A percentile compares a stretch with the other conserved stretches of the same genome.
Conservation (phyloP, 2,329 filamentous ascomycete genomes). For the Phialophora tarda region DNA sequence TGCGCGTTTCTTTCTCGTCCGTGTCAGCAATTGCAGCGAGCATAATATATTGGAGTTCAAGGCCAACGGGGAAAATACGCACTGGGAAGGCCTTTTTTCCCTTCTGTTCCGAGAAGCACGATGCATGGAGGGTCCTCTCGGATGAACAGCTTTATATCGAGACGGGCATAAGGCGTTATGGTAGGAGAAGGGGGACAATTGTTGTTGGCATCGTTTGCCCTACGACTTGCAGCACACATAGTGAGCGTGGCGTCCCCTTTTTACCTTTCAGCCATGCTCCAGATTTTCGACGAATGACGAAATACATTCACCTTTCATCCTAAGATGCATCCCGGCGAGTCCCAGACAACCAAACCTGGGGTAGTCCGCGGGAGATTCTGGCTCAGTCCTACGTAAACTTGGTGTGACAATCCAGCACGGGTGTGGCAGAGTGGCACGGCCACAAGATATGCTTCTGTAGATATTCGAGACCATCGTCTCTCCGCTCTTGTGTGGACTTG, state of each 20-base stretch:
- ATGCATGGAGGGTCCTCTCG: not conserved
- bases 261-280: conserved; percentile 16
- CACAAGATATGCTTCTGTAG: too few relatives aligned
- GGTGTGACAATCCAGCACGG: too few relatives aligned
- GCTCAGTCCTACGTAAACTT: not conserved
- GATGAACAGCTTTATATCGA: not conserved
- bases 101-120: not conserved
- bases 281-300: conserved; percentile 12
- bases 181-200: not conserved
- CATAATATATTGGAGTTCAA: conserved; percentile 22
- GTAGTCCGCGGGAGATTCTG: not conserved
- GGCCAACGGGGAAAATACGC: conserved; percentile 8
- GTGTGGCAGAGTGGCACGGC: too few relatives aligned
- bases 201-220: not conserved
- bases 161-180: conserved; percentile 3
- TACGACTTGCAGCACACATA: conserved; percentile 19
- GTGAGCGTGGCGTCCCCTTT: conserved; percentile 2
- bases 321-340: not conserved
- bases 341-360: not conserved
- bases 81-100: not conserved
- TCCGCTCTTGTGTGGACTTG: too few relatives aligned
- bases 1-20: not conserved
- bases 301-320: conserved; percentile 1
- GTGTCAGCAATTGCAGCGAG: conserved; percentile 14
- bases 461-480: too few relatives aligned